Conservation (phyloP, 805 yeast genomes). For the Cyberlindnera mississippiensis region DNA sequence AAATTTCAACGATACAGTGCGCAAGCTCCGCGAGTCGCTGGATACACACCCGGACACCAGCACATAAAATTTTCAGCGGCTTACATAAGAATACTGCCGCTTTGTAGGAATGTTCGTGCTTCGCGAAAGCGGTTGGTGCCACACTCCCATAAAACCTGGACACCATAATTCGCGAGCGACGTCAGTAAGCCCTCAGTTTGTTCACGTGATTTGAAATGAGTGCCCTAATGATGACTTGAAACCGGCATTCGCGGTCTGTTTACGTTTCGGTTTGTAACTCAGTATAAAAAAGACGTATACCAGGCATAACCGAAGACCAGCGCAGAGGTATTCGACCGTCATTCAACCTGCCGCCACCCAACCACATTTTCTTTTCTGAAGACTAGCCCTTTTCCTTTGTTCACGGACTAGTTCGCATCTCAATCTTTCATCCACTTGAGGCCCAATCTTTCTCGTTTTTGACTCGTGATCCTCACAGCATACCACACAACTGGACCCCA, state of each 20-base stretch:
- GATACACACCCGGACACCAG: constrained; percentile 10
- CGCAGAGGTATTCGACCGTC: too few species aligned
- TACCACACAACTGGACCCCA: too few species aligned
- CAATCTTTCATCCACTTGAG: too few species aligned
- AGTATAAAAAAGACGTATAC: neutral
- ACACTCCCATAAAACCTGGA: neutral
- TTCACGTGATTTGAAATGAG: constrained; percentile 1
- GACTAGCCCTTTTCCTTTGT: too few species aligned
- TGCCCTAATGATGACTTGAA: constrained; percentile 3
- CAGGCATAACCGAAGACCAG: neutral
- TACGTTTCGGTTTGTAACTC: constrained; percentile 14
- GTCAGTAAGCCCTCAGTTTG: neutral
- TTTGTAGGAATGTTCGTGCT: neutral
- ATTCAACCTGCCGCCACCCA: too few species aligned
- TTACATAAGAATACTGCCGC: neutral
- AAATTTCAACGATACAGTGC: constrained; percentile 22
- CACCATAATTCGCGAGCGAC: neutral
- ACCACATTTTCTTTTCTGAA: too few species aligned
- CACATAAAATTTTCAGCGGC: constrained; percentile 3
- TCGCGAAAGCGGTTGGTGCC: constrained; percentile 1
- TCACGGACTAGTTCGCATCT: too few species aligned
- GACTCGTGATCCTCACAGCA: too few species aligned
- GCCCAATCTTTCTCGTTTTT: too few species aligned
- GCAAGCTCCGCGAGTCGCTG: constrained; percentile 5
- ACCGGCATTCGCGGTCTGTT: constrained; percentile 8